phyloP scores from a whole-genome alignment of 1,139 yeast species.

The Pichia sp. region DNA sequence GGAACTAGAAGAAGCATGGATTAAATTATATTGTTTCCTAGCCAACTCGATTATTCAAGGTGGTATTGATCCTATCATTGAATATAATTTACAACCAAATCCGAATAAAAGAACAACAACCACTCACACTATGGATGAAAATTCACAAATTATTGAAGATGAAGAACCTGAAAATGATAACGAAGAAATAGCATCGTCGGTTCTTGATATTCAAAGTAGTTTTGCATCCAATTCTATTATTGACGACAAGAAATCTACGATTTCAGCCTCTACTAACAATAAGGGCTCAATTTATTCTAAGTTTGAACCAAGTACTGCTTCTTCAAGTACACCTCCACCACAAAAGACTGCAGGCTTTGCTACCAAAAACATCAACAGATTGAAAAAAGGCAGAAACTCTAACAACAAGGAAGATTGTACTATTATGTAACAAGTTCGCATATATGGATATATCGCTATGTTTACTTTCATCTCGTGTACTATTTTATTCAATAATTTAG shows the following conservation, averaged over 20 bases:
- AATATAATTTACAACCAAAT: slow-evolving; percentile 16
- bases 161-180: background rate
- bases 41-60: slow-evolving; percentile 44
- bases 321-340: background rate
- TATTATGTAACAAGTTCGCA: slow-evolving; percentile 11
- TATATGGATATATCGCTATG: no score
- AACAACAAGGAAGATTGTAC: slow-evolving; percentile 16
- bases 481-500: no score
- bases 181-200: slow-evolving; percentile 5
- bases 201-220: background rate
- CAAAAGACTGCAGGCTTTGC: slow-evolving; percentile 6
- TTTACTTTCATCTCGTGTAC: no score
- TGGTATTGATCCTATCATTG: slow-evolving; percentile 27
- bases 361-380: slow-evolving; percentile 7
- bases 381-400: slow-evolving; percentile 6
- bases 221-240: slow-evolving; percentile 1
- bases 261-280: background rate
- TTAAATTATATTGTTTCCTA: slow-evolving; percentile 50
- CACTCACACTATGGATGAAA: background rate
- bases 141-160: background rate
- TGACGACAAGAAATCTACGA: slow-evolving; percentile 2
- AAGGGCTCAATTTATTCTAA: slow-evolving; percentile 4
- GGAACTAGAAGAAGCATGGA: slow-evolving; percentile 63
- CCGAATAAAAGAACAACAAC: background rate
- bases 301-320: slow-evolving; percentile 3